Evolutionary conservation across 2,329 filamentous ascomycete species (phyloP).

Genomic region (Arachnomyces sp.): DNA sequence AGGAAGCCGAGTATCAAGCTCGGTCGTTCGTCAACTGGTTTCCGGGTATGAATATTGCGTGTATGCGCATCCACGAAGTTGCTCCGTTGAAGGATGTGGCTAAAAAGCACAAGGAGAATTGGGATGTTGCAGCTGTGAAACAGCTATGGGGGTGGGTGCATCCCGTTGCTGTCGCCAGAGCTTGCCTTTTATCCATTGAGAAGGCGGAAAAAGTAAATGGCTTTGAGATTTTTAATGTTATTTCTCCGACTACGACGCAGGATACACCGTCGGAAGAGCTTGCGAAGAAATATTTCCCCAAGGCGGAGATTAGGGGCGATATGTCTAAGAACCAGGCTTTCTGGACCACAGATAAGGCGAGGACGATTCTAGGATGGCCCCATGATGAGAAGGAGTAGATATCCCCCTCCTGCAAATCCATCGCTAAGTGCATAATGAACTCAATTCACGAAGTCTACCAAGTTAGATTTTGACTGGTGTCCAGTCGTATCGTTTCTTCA

Average conservation of each 20-base stretch:
- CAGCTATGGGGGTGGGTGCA: slow-evolving; percentile 32
- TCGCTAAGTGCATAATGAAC: too few species aligned
- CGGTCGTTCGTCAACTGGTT: slow-evolving; percentile 29
- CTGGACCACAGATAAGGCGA: slow-evolving; percentile 17
- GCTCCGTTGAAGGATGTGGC: slow-evolving; percentile 21
- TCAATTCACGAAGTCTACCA: too few species aligned
- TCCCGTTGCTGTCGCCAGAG: slow-evolving; percentile 26
- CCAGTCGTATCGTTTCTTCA: too few species aligned
- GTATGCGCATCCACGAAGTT: slow-evolving; percentile 32
- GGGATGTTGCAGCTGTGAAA: slow-evolving; percentile 26
- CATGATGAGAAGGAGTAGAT: slow-evolving; percentile 24
- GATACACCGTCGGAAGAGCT: slow-evolving; percentile 16
- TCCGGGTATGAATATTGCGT: slow-evolving; percentile 30
- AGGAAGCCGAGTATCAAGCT: slow-evolving; percentile 28
- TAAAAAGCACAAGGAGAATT: slow-evolving; percentile 25
- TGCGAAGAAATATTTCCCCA: slow-evolving; percentile 19
- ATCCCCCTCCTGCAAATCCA: too few species aligned
- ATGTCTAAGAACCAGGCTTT: slow-evolving; percentile 18
- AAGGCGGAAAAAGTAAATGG: slow-evolving; percentile 24
- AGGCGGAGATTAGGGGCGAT: slow-evolving; percentile 17
- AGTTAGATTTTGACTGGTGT: too few species aligned
- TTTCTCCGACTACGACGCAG: slow-evolving; percentile 25
- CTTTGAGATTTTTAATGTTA: slow-evolving; percentile 28
- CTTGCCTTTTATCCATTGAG: slow-evolving; percentile 28
- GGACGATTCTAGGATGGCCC: slow-evolving; percentile 21